phyloP scores from a whole-genome alignment of 306 rosid species.

The Cucumis hystrix region DNA sequence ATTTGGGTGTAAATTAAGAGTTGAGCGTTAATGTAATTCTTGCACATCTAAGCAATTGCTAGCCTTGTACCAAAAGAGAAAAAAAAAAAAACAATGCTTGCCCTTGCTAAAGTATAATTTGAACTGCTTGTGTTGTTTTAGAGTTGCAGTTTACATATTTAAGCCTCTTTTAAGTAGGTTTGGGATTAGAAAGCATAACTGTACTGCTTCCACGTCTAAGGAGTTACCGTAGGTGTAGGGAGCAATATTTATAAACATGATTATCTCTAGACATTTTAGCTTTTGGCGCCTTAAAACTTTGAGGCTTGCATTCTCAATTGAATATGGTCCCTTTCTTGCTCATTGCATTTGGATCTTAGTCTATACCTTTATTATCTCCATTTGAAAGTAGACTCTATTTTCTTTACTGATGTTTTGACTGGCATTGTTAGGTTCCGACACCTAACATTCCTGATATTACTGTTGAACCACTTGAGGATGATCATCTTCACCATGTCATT shows the following conservation, averaged over 20 bases:
- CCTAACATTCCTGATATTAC: slow-evolving; percentile 96
- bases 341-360: not conserved
- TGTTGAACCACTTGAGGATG: slow-evolving; percentile 78
- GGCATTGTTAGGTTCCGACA: slow-evolving; percentile 60
- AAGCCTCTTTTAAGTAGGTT: not conserved
- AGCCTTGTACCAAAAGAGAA: not conserved
- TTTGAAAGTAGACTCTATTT: not conserved
- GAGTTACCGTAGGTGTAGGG: not conserved
- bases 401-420: not conserved
- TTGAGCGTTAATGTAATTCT: not conserved
- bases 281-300: not conserved
- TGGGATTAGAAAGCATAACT: not conserved
- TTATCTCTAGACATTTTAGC: not conserved
- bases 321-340: not conserved
- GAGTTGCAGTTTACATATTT: not conserved
- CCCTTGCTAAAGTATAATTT: not conserved
- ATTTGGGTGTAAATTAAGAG: not conserved
- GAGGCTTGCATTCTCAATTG: not conserved
- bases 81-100: not conserved
- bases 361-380: not conserved
- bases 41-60: not conserved
- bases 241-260: not conserved
- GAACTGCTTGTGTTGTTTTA: not conserved
- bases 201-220: not conserved
- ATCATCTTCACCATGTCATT: slow-evolving; percentile 77